Conservation (phyloP, 2,329 filamentous ascomycete genomes). For the Paecilomyces fulvus region DNA sequence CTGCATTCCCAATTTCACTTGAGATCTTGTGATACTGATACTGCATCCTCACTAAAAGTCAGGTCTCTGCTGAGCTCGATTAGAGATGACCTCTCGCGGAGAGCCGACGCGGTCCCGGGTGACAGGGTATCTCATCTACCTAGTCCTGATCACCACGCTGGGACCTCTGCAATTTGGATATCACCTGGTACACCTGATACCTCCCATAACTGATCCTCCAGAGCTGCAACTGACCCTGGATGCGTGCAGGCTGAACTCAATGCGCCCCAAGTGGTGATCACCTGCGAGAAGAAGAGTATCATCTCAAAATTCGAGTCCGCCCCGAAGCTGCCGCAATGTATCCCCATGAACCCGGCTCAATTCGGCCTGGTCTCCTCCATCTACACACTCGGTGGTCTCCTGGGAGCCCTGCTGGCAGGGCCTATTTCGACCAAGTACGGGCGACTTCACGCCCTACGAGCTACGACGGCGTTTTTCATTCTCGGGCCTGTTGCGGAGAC, state of each 20-base stretch:
- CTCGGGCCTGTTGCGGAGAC: slow-evolving; percentile 70
- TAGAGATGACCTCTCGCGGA: slow-evolving; percentile 13
- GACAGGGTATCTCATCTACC: slow-evolving; percentile 68
- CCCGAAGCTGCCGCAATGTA: slow-evolving; percentile 56
- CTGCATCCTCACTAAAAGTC: neutral
- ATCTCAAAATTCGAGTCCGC: slow-evolving; percentile 19
- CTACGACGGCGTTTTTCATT: slow-evolving; percentile 69
- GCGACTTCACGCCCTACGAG: slow-evolving; percentile 64
- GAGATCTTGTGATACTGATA: neutral
- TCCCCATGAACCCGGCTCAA: slow-evolving; percentile 72
- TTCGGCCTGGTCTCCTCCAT: slow-evolving; percentile 84
- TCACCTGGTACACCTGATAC: slow-evolving; percentile 58
- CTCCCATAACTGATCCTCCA: neutral
- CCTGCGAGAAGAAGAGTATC: slow-evolving; percentile 60
- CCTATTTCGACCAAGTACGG: slow-evolving; percentile 71
- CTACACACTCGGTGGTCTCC: slow-evolving; percentile 80
- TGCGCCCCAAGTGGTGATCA: slow-evolving; percentile 87
- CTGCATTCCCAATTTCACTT: neutral
- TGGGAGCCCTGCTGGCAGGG: slow-evolving; percentile 73
- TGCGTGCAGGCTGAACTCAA: slow-evolving; percentile 74
- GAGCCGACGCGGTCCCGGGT: slow-evolving; percentile 30
- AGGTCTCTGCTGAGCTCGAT: neutral
- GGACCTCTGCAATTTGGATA: slow-evolving; percentile 92
- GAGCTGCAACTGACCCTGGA: neutral
- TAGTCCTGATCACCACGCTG: slow-evolving; percentile 68